Evolutionary conservation across 2,329 filamentous ascomycete species (phyloP), one percentile per base, ranked within the genome.

Genomic region (Diaporthe humulicola): DNA sequence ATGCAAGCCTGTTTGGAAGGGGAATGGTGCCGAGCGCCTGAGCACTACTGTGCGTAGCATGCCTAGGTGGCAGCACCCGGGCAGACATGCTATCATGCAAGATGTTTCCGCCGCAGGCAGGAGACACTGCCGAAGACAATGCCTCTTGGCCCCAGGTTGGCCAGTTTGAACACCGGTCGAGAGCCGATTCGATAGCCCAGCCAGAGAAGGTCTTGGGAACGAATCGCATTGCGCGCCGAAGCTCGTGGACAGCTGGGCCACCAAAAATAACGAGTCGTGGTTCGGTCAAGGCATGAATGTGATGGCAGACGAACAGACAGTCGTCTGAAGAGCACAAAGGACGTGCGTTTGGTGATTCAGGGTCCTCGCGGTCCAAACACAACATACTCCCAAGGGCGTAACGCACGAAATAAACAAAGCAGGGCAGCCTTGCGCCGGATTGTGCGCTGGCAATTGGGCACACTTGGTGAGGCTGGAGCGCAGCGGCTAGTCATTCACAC

Each of bases 191-290:
- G 64, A 54, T 36, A 14, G 33, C 19, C 33, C 64, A 52, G 48
- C 48, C 64, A 54, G 48, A 54, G n/a, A 28, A 36, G 33, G n/a
- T 5, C 33, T 25, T 69, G 9, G n/a, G 64, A 54, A 54, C 64
- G 64, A 69, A 54, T 69, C 64, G 64, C 64, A 69, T 69, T 15
- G 45, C 45, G 22, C 64, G 64, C 64, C 64, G 64, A 54, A 54
- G 64, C 33, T 48, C 40, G 33, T 22, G 28, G 60, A 48, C 60
- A 66, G 40, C 64, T 40, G 48, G 64, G 64, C 64, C 42, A 52
- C 64, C 45, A 69, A 69, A 69, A 54, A 54, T 69, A 69, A 40
- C 64, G 64, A 69, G 64, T 69, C 64, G 64, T 54, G 64, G 64
- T 40, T 50, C 48, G 30, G 33, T 17, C 64, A 54, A 54, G 48